These are phyloP conservation scores for Datisca glomerata DNA, from an alignment of 306 rosid genomes.

Conservation along the genomic window DNA sequence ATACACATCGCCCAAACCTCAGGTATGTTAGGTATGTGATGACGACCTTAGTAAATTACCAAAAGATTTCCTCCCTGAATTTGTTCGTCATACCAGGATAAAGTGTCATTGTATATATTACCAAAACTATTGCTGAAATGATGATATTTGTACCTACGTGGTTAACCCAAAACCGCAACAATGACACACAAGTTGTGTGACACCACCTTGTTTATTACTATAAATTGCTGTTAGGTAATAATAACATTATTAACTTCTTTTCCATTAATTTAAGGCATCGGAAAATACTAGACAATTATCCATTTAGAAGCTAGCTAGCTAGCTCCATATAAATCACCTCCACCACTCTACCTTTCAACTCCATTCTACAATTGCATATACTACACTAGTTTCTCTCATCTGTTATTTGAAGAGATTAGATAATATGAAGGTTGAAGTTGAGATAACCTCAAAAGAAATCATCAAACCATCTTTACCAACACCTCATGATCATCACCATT, in stretches of 20 bases:
- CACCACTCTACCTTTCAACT: not conserved
- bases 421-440: conserved; percentile 3
- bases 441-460: conserved; percentile 28
- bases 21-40: too few relatives aligned
- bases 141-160: too few relatives aligned
- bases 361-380: not conserved
- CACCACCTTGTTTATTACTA: not conserved
- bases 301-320: too few relatives aligned
- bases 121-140: too few relatives aligned
- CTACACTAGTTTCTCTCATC: not conserved
- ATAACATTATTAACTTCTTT: not conserved
- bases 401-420: not conserved
- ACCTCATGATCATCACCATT: conserved; percentile 17
- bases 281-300: too few relatives aligned
- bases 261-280: not conserved
- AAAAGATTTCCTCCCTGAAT: too few relatives aligned
- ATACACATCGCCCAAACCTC: too few relatives aligned
- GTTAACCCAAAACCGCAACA: not conserved
- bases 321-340: not conserved
- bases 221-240: too few relatives aligned
- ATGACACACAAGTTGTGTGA: not conserved
- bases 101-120: too few relatives aligned
- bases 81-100: too few relatives aligned
- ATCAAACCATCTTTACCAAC: conserved; percentile 42
- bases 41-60: too few relatives aligned